Base-by-base conservation (phyloP, 192 early-diverging fungal genomes). In the Entomortierella beljakovae region DNA sequence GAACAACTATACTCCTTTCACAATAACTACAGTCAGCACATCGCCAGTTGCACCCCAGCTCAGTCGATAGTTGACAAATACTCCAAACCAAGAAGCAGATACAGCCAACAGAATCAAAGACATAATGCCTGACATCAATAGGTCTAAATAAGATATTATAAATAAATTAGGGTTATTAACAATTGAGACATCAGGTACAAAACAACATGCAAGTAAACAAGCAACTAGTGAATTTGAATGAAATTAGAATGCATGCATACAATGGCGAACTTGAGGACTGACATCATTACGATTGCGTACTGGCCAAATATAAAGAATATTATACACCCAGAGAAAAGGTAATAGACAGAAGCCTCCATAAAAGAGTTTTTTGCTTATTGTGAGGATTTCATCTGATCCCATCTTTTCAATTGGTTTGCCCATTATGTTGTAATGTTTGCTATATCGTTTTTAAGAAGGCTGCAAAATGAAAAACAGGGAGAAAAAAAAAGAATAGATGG, bases 271-370 rank as follows among this genome's bases (percentile, higher is more conserved):
- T 42, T 81, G 70, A n/a, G 64, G 69, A 56, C 77, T 76, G 43
- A 87, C 75, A 42, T 89, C 84, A n/a, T 51, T 38, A 25, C 88
- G 75, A 50, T 85, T 83, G 28, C 82, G 80, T 4, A 81, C 83
- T 16, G 86, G 86, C 70, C 86, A 91, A 53, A 93, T 72, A 62
- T 93, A 90, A 23, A 91, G 71, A 59, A 88, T 80, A 67, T 93
- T 93, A 43, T 92, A 84, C 15, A 93, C 76, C 92, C 92, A 93
- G 42, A 93, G 79, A 59, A 89, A 86, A 1, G 92, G 92, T 13
- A 92, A 71, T 48, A 87, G 81, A 18, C 69, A 64, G 57, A 83
- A 86, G 0, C 87, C 87, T 6, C 80, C 84, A 48, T 69, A 81
- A 61, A 93, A 93, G 65, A 91, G 88, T 40, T 82, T 83, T 60